Conservation (phyloP, 2,329 filamentous ascomycete genomes). For the Sporothrix pallida region DNA sequence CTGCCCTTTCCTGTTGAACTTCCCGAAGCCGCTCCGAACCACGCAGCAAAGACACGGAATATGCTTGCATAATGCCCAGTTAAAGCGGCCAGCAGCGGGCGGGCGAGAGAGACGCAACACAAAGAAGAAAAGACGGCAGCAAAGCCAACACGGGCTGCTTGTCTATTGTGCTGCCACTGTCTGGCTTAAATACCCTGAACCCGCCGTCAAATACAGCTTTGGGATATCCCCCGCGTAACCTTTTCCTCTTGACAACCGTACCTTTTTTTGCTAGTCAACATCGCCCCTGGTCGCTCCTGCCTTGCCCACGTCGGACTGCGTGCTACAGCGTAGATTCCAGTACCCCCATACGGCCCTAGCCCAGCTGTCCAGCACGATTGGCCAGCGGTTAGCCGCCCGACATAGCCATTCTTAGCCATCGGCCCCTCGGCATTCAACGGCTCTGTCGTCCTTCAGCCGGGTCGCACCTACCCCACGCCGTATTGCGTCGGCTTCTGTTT, state of each 20-base stretch:
- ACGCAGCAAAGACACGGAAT: background rate
- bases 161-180: background rate
- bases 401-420: conserved; percentile 26
- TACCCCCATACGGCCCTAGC: background rate
- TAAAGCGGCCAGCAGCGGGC: background rate
- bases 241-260: conserved; percentile 28
- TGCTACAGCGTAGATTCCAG: conserved; percentile 27
- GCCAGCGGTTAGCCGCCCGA: conserved; percentile 20
- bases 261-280: conserved; percentile 1
- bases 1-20: background rate
- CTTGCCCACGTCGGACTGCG: conserved; percentile 13
- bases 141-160: background rate
- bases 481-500: conserved; percentile 18
- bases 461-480: conserved; percentile 26
- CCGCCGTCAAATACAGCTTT: conserved; percentile 14
- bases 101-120: background rate
- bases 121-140: background rate
- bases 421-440: conserved; percentile 34
- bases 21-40: conserved; percentile 18
- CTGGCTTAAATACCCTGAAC: background rate
- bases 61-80: background rate
- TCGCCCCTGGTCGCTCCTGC: conserved; percentile 24
- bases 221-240: conserved; percentile 28
- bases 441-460: conserved; percentile 23
- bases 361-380: background rate